Evolutionary conservation across 2,329 filamentous ascomycete species (phyloP).

Genomic region (Calycina marina): DNA sequence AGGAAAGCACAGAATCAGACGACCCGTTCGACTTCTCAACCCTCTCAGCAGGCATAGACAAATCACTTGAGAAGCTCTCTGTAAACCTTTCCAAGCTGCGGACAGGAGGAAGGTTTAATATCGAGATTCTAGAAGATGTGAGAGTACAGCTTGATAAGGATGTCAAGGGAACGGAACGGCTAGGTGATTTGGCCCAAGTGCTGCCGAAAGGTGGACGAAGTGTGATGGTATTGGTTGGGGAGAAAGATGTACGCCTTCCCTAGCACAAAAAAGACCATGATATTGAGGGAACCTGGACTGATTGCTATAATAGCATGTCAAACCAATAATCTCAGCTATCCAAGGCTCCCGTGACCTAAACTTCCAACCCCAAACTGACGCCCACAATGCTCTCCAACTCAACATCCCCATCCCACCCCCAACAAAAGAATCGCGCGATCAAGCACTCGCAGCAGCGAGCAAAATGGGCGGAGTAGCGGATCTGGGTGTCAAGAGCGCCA

Average conservation of each 20-base stretch:
- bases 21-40: conserved; percentile 47
- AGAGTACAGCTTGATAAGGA: conserved; percentile 42
- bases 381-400: conserved; percentile 33
- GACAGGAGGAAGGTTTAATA: conserved; percentile 46
- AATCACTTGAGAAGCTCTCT: conserved; percentile 39
- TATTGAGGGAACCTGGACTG: conserved; percentile 1
- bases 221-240: conserved; percentile 47
- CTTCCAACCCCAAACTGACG: conserved; percentile 32
- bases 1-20: conserved; percentile 10
- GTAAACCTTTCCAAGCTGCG: conserved; percentile 47
- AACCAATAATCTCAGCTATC: conserved; percentile 37
- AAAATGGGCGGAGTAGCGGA: conserved; percentile 21
- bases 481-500: conserved; percentile 18
- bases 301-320: conserved; percentile 32
- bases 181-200: conserved; percentile 53
- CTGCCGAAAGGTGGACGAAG: conserved; percentile 46
- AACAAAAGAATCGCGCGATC: conserved; percentile 37
- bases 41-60: conserved; percentile 39
- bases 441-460: conserved; percentile 18
- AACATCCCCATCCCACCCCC: conserved; percentile 40
- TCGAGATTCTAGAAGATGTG: conserved; percentile 43
- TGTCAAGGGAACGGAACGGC: conserved; percentile 32
- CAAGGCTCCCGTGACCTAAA: conserved; percentile 32
- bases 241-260: conserved; percentile 39
- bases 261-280: no score